Evolutionary conservation across 225 moss, liverwort and hornwort genomes (phyloP).

Genomic region (Bryoerythrophyllum caledonicum): DNA sequence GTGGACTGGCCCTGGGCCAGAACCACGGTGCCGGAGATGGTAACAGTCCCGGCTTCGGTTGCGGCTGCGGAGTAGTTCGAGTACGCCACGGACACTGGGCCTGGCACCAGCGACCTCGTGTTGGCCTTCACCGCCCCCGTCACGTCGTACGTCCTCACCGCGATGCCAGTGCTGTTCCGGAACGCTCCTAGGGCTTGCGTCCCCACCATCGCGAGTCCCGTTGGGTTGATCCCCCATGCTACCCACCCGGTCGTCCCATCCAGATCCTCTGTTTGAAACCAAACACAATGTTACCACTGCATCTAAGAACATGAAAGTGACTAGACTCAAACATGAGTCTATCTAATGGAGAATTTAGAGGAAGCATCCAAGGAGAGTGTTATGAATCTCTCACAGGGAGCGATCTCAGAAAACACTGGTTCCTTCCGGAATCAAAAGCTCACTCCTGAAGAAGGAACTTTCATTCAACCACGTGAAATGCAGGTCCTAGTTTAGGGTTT

Average conservation of each 20-base stretch:
- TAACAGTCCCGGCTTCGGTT: constrained; percentile 28
- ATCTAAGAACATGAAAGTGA: neutral
- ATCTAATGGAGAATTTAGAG: too few species aligned
- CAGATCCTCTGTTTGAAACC: constrained; percentile 26
- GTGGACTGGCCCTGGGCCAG: constrained; percentile 33
- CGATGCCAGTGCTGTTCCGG: constrained; percentile 31
- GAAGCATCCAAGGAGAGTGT: too few species aligned
- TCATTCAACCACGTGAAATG: neutral
- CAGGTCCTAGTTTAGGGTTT: neutral
- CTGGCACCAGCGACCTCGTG: constrained; percentile 13
- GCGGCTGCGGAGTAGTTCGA: constrained; percentile 40
- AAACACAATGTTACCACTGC: neutral
- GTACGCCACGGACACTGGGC: constrained; percentile 30
- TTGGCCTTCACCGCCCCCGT: constrained; percentile 19
- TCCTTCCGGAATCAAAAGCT: neutral
- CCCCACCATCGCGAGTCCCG: constrained; percentile 32
- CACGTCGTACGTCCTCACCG: constrained; percentile 39
- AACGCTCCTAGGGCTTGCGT: constrained; percentile 53
- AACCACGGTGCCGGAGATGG: constrained; percentile 43
- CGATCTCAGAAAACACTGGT: neutral
- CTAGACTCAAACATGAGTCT: too few species aligned
- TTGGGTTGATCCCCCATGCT: constrained; percentile 64
- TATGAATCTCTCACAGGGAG: too few species aligned
- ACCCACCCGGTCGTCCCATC: constrained; percentile 46
- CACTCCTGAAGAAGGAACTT: too few species aligned